A percentile compares a stretch with the other conserved stretches of the same genome.
These are phyloP conservation scores for Cicer arietinum DNA, from an alignment of 306 rosid species.

Conservation along the genomic window DNA sequence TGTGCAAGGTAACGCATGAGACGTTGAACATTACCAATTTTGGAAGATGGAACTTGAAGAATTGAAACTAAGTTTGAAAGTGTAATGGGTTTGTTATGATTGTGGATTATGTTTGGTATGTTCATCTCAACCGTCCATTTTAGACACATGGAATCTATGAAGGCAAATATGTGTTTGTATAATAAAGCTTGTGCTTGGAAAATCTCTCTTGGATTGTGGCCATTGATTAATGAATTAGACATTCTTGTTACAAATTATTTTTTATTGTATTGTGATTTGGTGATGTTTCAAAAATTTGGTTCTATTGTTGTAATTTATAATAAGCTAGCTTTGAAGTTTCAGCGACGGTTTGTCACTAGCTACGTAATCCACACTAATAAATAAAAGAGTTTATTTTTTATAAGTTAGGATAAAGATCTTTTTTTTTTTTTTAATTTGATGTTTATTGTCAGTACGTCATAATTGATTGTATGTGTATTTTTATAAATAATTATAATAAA, in stretches of 20 bases:
- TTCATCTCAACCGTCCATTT: conserved; percentile 46
- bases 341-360: no score
- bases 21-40: conserved; percentile 21
- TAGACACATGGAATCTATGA: conserved; percentile 9
- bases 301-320: no score
- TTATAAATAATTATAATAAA: no score
- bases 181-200: conserved; percentile 41
- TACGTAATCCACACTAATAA: no score
- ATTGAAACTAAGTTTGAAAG: conserved; percentile 48
- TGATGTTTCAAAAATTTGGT: background rate
- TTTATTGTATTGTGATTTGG: background rate
- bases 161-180: conserved; percentile 18
- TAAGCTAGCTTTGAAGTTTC: no score
- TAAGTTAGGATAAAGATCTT: no score
- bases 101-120: conserved; percentile 46
- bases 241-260: no score
- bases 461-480: no score
- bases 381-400: no score
- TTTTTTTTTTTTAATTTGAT: no score
- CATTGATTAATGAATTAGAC: conserved; percentile 8
- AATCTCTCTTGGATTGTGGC: conserved; percentile 30
- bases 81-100: conserved; percentile 50
- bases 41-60: conserved; percentile 47
- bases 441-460: no score
- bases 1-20: conserved; percentile 54